Conservation (phyloP, 768 basidiomycete species). For the Thelephora aurantiotincta region DNA sequence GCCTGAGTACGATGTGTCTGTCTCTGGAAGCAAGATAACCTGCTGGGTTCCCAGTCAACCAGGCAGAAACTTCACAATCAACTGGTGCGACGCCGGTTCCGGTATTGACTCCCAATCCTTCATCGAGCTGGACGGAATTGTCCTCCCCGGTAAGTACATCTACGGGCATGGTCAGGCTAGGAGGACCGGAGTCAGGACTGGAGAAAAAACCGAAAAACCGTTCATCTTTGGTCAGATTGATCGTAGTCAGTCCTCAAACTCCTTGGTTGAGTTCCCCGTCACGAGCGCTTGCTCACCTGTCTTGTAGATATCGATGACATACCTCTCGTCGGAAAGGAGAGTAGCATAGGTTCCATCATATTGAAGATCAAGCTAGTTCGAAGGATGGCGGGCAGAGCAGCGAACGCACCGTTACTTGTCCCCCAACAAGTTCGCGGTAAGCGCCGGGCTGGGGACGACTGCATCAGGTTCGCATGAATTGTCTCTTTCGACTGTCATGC, state of each 20-base stretch:
- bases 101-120: conserved; percentile 39
- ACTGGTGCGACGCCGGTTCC: conserved; percentile 52
- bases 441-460: conserved; percentile 27
- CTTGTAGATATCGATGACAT: not conserved
- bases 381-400: conserved; percentile 17
- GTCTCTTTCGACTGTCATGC: not conserved
- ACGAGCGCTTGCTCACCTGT: conserved; percentile 3
- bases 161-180: conserved; percentile 39
- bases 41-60: conserved; percentile 58
- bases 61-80: conserved; percentile 46
- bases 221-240: conserved; percentile 39
- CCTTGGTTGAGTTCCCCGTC: not conserved
- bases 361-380: conserved; percentile 31
- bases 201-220: conserved; percentile 35
- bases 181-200: conserved; percentile 40
- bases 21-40: conserved; percentile 32
- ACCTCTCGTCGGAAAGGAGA: conserved; percentile 7
- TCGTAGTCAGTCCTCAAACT: conserved; percentile 19
- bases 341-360: conserved; percentile 37
- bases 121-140: conserved; percentile 49
- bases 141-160: conserved; percentile 49
- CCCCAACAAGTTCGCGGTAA: conserved; percentile 22
- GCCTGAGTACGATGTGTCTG: conserved; percentile 40
- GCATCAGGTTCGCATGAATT: conserved; percentile 28
- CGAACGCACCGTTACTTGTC: conserved; percentile 28